These are phyloP conservation scores for Agrocybe praecox DNA, from an alignment of 768 basidiomycete genomes.

Conservation along the genomic window DNA sequence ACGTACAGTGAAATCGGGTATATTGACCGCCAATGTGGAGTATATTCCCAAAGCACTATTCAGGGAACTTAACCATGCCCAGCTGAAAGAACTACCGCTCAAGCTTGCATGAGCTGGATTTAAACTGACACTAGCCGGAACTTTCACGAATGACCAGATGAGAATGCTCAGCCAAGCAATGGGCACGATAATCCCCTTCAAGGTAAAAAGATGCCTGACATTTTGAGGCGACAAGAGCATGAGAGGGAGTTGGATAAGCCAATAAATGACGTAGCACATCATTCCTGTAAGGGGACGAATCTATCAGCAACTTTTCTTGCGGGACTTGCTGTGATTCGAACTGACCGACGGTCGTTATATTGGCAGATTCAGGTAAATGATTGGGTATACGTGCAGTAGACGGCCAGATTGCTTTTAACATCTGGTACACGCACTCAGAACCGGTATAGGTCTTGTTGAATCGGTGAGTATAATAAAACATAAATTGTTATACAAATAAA, in stretches of 20 bases:
- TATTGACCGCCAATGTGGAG: conserved; percentile 74
- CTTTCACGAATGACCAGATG: conserved; percentile 78
- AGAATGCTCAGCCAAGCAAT: conserved; percentile 70
- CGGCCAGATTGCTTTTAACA: conserved; percentile 87
- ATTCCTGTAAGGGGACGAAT: conserved; percentile 43
- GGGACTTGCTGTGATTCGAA: too few species aligned
- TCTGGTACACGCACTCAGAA: conserved; percentile 79
- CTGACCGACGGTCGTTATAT: conserved; percentile 66
- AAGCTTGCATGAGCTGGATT: conserved; percentile 51
- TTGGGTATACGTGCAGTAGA: conserved; percentile 67
- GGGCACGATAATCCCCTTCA: conserved; percentile 68
- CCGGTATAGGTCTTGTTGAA: conserved; percentile 52
- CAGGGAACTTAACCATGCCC: conserved; percentile 79
- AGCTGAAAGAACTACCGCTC: conserved; percentile 58
- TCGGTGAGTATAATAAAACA: background rate
- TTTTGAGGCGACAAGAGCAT: conserved; percentile 77
- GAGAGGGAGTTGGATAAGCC: conserved; percentile 77
- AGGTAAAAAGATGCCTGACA: conserved; percentile 75
- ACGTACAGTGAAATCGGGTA: conserved; percentile 77
- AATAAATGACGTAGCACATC: conserved; percentile 77
- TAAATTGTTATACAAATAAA: background rate
- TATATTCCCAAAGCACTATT: conserved; percentile 81
- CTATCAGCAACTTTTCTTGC: background rate
- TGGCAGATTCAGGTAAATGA: conserved; percentile 52
- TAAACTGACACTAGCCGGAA: conserved; percentile 63